Evolutionary conservation across 306 rosid genomes (phyloP).

Genomic region (Prinsepia uniflora): DNA sequence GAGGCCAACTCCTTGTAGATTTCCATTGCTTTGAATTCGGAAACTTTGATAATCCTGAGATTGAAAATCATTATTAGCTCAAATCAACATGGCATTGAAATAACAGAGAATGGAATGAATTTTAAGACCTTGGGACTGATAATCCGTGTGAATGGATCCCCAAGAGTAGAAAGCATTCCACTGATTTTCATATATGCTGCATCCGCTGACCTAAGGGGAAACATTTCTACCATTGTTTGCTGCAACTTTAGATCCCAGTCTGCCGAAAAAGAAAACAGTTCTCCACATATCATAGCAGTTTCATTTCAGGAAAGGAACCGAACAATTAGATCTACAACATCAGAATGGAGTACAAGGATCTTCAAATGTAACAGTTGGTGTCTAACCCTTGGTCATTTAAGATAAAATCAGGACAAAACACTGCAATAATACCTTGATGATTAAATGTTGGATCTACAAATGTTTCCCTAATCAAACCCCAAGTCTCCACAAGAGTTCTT

Average conservation of each 20-base stretch:
- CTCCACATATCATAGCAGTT: not conserved
- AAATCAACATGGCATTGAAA: constrained; percentile 8
- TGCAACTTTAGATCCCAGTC: constrained; percentile 95
- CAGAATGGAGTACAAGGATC: not conserved
- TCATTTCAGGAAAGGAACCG: constrained; percentile 3
- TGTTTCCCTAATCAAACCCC: constrained; percentile 96
- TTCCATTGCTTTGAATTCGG: constrained; percentile 85
- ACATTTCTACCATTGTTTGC: constrained; percentile 98
- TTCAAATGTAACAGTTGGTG: not conserved
- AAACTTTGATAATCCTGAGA: constrained; percentile 89
- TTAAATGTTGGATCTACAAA: constrained; percentile 90
- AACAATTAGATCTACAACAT: not conserved
- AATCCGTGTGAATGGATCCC: constrained; percentile 92
- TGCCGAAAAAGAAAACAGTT: constrained; percentile 20
- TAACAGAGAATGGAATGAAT: constrained; percentile 12
- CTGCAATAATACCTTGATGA: constrained; percentile 73
- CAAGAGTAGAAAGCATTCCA: constrained; percentile 96
- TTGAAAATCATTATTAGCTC: constrained; percentile 22
- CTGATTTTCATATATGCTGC: constrained; percentile 87
- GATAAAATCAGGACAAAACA: constrained; percentile 1
- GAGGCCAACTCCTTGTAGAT: constrained; percentile 90
- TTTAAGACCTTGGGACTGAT: constrained; percentile 79
- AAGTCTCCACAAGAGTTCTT: constrained; percentile 95
- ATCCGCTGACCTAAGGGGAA: constrained; percentile 82
- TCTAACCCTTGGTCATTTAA: not conserved